phyloP scores from a whole-genome alignment of 331 rosid species.

The Spiraea crenata region DNA sequence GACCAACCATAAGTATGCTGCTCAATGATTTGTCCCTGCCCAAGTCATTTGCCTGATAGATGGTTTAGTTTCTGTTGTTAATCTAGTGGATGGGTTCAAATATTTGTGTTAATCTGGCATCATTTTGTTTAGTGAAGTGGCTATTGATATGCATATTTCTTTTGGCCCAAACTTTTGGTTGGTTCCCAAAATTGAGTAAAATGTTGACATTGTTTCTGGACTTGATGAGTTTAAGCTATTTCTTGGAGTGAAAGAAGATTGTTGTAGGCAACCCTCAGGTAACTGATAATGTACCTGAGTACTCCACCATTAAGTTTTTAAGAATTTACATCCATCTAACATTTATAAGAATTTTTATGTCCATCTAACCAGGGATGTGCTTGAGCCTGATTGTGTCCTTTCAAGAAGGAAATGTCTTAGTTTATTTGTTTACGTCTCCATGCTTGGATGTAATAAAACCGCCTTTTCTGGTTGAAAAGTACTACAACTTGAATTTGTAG shows the following conservation, averaged over 20 bases:
- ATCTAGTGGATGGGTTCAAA: background rate
- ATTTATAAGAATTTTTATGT: too few relatives aligned
- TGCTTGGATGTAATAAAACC: background rate
- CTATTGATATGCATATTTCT: slow-evolving; percentile 1
- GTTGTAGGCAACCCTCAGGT: background rate
- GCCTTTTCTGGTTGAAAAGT: background rate
- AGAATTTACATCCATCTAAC: too few relatives aligned
- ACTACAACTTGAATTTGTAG: too few relatives aligned
- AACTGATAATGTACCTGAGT: background rate
- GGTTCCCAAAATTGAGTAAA: background rate
- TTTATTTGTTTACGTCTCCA: background rate
- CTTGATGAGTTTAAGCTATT: background rate
- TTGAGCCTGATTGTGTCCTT: background rate
- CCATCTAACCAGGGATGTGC: too few relatives aligned
- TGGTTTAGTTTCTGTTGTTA: background rate
- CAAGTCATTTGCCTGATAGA: background rate
- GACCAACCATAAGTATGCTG: background rate
- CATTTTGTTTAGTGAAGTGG: background rate
- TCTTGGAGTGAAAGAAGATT: background rate
- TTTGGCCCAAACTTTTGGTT: background rate
- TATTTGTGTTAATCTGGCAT: background rate
- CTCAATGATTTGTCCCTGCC: background rate
- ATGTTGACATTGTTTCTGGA: background rate
- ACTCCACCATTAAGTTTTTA: too few relatives aligned
- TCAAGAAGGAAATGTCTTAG: background rate